Percentiles rank a stretch among this genome's conserved stretches.
These are phyloP conservation scores for Colletotrichum kahawae DNA, from an alignment of 2,329 filamentous ascomycete genomes.

Conservation along the genomic window DNA sequence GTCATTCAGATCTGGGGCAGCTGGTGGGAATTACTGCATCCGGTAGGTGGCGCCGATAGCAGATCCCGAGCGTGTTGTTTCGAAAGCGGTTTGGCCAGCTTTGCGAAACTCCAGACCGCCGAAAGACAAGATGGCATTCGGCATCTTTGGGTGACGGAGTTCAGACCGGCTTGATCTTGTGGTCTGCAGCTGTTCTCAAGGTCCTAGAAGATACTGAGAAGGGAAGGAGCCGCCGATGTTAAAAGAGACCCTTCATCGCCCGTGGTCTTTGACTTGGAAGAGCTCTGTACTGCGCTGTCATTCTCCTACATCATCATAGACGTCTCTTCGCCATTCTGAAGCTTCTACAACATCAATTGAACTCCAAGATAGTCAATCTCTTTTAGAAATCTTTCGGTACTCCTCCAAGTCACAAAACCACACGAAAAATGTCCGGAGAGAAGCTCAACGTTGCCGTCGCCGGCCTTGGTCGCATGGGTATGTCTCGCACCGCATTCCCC, in stretches of 20 bases:
- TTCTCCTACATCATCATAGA: background rate
- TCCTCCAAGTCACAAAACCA: background rate
- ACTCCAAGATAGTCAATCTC: background rate
- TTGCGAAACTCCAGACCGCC: constrained; percentile 2
- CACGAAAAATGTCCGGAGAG: background rate
- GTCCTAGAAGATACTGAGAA: background rate
- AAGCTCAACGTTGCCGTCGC: constrained; percentile 50
- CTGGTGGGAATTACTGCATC: background rate
- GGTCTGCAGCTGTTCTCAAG: background rate
- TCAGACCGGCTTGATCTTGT: background rate
- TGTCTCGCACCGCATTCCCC: background rate
- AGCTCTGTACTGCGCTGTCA: background rate
- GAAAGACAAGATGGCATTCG: background rate
- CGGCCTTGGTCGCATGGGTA: constrained; percentile 57
- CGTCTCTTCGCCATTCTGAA: background rate
- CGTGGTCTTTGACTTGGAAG: background rate
- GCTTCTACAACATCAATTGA: background rate
- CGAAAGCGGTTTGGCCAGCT: background rate
- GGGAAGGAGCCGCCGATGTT: background rate
- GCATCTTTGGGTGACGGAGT: background rate
- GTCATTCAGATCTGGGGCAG: background rate
- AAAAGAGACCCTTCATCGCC: background rate
- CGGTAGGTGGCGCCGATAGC: background rate
- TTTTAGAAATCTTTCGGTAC: background rate
- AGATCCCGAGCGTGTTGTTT: background rate